Evolutionary conservation across 257 asterid genomes (phyloP).

Genomic region (Scutellaria minor): DNA sequence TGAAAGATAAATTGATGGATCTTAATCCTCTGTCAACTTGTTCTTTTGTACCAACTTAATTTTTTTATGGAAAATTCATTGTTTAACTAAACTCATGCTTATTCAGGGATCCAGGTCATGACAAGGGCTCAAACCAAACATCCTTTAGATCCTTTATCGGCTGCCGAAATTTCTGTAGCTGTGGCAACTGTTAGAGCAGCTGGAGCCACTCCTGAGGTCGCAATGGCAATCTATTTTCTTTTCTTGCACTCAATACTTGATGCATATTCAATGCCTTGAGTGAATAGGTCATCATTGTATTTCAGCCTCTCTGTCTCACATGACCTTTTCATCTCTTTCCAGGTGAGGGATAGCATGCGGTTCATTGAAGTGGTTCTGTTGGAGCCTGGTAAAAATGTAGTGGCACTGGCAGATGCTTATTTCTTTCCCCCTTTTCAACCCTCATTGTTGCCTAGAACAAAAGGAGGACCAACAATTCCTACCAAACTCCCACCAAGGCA

Average conservation of each 20-base stretch:
- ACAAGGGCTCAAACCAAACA: constrained; percentile 74
- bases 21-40: constrained; percentile 16
- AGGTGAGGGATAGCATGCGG: constrained; percentile 94
- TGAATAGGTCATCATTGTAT: background rate
- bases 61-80: constrained; percentile 15
- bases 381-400: constrained; percentile 83
- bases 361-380: constrained; percentile 83
- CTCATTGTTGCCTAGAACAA: constrained; percentile 73
- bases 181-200: constrained; percentile 92
- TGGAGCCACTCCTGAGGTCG: constrained; percentile 96
- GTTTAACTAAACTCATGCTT: constrained; percentile 21
- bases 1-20: constrained; percentile 26
- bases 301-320: background rate
- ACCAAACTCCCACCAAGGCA: constrained; percentile 85
- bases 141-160: constrained; percentile 91
- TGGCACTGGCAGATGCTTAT: constrained; percentile 95
- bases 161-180: constrained; percentile 85
- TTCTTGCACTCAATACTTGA: constrained; percentile 7
- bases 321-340: constrained; percentile 33
- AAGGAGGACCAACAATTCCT: constrained; percentile 78
- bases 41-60: background rate
- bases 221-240: background rate
- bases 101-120: constrained; percentile 63
- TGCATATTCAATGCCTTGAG: constrained; percentile 14
- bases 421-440: constrained; percentile 96